phyloP scores from a whole-genome alignment of 768 basidiomycete genomes.

The Peribolospora kevripleyi region DNA sequence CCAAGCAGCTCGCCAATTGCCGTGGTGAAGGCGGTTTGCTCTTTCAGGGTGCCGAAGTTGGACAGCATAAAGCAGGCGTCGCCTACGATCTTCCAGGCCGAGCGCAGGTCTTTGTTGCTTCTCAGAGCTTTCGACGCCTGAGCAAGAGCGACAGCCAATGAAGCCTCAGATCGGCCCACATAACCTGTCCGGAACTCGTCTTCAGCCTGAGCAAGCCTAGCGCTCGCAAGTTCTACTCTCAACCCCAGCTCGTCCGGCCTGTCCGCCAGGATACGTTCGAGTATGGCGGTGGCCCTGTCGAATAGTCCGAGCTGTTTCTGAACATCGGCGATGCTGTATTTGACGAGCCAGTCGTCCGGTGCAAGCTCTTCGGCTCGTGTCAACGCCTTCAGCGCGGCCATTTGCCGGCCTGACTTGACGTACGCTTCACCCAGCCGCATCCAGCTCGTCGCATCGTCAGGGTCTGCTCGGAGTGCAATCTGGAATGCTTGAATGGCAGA shows the following conservation, averaged over 20 bases:
- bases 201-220: conserved; percentile 45
- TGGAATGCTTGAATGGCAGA: conserved; percentile 65
- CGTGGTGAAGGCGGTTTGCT: neutral
- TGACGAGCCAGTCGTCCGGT: conserved; percentile 57
- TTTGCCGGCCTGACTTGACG: conserved; percentile 59
- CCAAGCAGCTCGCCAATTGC: neutral
- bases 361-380: conserved; percentile 44
- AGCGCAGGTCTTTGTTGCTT: conserved; percentile 34
- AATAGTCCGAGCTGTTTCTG: conserved; percentile 51
- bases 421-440: conserved; percentile 79
- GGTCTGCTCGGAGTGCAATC: conserved; percentile 52
- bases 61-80: conserved; percentile 53
- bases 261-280: conserved; percentile 31
- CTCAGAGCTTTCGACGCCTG: conserved; percentile 30
- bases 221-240: conserved; percentile 42
- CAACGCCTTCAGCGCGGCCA: conserved; percentile 71
- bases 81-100: conserved; percentile 58
- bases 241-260: conserved; percentile 49
- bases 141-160: conserved; percentile 38
- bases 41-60: conserved; percentile 5
- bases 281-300: conserved; percentile 44
- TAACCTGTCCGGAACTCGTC: conserved; percentile 46
- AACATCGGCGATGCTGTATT: conserved; percentile 63
- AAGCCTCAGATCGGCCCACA: conserved; percentile 42
- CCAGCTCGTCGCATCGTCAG: conserved; percentile 63